phyloP scores from a whole-genome alignment of 129 eudicot genomes.

The Tagetes patula region DNA sequence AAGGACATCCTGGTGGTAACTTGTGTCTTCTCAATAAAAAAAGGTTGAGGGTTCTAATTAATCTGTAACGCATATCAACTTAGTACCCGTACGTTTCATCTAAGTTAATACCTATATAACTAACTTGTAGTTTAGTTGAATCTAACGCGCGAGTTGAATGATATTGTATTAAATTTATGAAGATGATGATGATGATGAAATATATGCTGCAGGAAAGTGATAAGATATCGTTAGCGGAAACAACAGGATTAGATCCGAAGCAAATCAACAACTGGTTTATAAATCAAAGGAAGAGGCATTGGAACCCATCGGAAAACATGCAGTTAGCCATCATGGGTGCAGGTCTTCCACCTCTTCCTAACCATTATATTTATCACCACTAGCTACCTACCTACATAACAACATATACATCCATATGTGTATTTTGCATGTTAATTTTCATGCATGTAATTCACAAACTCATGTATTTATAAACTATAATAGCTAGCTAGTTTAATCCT shows the following conservation, averaged over 20 bases:
- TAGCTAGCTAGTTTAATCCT: not conserved
- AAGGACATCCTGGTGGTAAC: too few species aligned
- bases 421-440: conserved; percentile 14
- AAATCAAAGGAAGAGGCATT: conserved; percentile 85
- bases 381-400: conserved; percentile 1
- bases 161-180: too few species aligned
- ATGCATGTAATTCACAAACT: conserved; percentile 6
- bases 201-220: conserved; percentile 66
- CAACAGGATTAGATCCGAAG: conserved; percentile 80
- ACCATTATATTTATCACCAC: conserved; percentile 49
- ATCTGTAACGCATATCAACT: too few species aligned
- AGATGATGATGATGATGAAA: not conserved
- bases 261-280: conserved; percentile 95
- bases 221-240: conserved; percentile 64
- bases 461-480: conserved; percentile 17
- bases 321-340: conserved; percentile 73
- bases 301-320: conserved; percentile 88
- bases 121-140: too few species aligned
- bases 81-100: too few species aligned
- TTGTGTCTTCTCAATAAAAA: too few species aligned
- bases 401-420: not conserved
- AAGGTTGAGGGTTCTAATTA: too few species aligned
- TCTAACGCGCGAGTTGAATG: too few species aligned
- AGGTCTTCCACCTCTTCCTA: conserved; percentile 34
- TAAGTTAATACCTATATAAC: too few species aligned